These are phyloP conservation scores for Geotrichum reessii DNA, from an alignment of 1,139 yeast species.

Conservation along the genomic window DNA sequence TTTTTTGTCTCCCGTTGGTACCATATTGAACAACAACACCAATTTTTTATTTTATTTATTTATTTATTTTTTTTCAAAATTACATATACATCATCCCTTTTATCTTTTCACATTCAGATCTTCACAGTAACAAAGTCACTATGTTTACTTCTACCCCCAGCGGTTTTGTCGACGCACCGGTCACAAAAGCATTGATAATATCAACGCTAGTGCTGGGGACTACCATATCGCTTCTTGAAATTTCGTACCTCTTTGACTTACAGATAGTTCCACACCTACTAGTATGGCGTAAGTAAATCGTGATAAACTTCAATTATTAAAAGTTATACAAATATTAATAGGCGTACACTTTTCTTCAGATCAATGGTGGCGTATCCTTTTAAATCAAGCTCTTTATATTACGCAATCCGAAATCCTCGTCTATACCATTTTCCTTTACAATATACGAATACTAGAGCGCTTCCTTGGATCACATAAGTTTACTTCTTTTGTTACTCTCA, in stretches of 20 bases:
- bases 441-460: conserved; percentile 59
- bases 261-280: conserved; percentile 55
- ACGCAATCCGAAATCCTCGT: conserved; percentile 64
- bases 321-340: not conserved
- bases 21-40: not conserved
- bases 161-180: conserved; percentile 59
- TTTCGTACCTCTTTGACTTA: conserved; percentile 50
- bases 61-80: not conserved
- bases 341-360: conserved; percentile 19
- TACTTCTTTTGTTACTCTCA: conserved; percentile 33
- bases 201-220: conserved; percentile 46
- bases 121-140: not conserved
- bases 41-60: too few relatives aligned
- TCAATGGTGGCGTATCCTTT: conserved; percentile 62
- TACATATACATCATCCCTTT: not conserved
- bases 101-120: not conserved
- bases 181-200: conserved; percentile 45
- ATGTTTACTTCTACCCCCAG: conserved; percentile 43
- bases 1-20: not conserved
- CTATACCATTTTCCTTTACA: conserved; percentile 49
- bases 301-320: not conserved
- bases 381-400: conserved; percentile 52
- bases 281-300: conserved; percentile 41
- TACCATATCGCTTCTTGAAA: conserved; percentile 48
- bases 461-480: conserved; percentile 58